phyloP scores from a whole-genome alignment of 169 alveolate genomes.

The Cryptosporidium meleagridis region DNA sequence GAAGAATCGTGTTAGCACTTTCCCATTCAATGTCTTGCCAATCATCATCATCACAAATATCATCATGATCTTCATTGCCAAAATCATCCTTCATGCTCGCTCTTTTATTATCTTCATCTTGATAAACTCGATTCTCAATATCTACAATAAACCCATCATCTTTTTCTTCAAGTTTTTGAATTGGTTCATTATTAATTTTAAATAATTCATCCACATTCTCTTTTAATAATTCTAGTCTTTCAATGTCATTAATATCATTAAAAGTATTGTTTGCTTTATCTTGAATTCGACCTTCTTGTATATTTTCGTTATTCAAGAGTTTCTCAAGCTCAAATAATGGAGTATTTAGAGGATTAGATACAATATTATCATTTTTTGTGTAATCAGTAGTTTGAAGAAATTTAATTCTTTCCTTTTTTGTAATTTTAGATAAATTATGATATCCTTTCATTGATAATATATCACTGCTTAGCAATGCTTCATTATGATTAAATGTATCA shows the following conservation, averaged over 20 bases:
- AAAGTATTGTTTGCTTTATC: neutral
- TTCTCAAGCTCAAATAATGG: conserved; percentile 37
- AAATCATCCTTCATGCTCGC: neutral
- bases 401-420: conserved; percentile 27
- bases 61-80: neutral
- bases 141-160: neutral
- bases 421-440: conserved; percentile 9
- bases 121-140: neutral
- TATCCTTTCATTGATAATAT: neutral
- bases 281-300: neutral
- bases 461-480: neutral
- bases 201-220: conserved; percentile 57
- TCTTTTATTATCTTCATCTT: neutral
- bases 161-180: neutral
- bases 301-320: neutral
- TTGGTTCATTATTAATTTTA: neutral
- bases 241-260: conserved; percentile 1
- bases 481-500: neutral
- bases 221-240: conserved; percentile 13
- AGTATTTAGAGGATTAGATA: conserved; percentile 51
- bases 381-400: conserved; percentile 31
- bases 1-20: neutral
- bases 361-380: neutral
- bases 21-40: conserved; percentile 65
- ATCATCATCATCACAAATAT: conserved; percentile 1